Evolutionary conservation across 1,284 basidiomycete species (phyloP).

Genomic region (Dichomitus squalens): DNA sequence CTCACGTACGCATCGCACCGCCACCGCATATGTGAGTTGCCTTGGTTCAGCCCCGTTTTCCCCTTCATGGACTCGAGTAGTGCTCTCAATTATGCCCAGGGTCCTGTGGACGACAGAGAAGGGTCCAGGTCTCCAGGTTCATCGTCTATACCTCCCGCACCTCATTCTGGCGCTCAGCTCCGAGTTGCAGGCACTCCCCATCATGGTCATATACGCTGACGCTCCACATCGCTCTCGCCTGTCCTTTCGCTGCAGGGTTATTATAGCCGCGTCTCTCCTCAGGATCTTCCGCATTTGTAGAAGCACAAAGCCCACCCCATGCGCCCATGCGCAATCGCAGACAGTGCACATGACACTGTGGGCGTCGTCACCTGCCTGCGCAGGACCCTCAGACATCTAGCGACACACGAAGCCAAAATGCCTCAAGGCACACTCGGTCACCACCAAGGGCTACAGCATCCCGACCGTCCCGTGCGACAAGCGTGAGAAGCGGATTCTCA

Average conservation of each 20-base stretch:
- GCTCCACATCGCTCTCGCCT: slow-evolving; percentile 32
- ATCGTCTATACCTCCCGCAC: slow-evolving; percentile 9
- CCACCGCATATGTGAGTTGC: slow-evolving; percentile 13
- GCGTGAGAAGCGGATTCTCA: slow-evolving; percentile 65
- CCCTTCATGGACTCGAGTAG: slow-evolving; percentile 41
- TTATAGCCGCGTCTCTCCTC: slow-evolving; percentile 20
- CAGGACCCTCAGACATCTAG: slow-evolving; percentile 43
- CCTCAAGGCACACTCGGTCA: slow-evolving; percentile 77
- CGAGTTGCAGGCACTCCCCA: slow-evolving; percentile 16
- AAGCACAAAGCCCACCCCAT: slow-evolving; percentile 21
- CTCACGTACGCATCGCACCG: slow-evolving; percentile 25
- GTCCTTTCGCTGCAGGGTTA: slow-evolving; percentile 30
- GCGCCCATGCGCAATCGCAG: slow-evolving; percentile 25
- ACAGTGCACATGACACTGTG: slow-evolving; percentile 34
- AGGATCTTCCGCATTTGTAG: slow-evolving; percentile 22
- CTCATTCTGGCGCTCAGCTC: slow-evolving; percentile 13
- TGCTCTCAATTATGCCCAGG: slow-evolving; percentile 43
- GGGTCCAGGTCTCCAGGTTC: slow-evolving; percentile 17
- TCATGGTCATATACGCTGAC: slow-evolving; percentile 20
- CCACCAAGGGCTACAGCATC: slow-evolving; percentile 71
- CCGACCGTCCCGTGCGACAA: slow-evolving; percentile 75
- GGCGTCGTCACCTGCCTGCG: slow-evolving; percentile 23
- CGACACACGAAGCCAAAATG: slow-evolving; percentile 66
- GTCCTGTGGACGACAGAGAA: slow-evolving; percentile 32
- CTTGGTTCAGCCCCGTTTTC: slow-evolving; percentile 13